Evolutionary conservation across 2,329 filamentous ascomycete species (phyloP).

Genomic region (Aureobasidium sp.): DNA sequence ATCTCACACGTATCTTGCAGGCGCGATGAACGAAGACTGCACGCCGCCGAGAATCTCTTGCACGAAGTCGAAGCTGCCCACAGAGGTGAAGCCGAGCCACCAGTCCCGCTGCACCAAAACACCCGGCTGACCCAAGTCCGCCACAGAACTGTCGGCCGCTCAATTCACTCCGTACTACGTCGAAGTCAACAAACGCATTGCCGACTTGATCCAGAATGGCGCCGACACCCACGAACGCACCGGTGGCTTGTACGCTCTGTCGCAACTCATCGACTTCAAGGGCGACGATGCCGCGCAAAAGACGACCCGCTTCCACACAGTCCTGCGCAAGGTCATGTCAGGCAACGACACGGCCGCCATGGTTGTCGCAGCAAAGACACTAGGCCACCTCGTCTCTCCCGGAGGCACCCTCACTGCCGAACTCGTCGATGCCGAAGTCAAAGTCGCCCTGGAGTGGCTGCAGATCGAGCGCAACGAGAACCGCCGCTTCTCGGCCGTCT

Average conservation of each 20-base stretch:
- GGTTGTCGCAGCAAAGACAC: conserved; percentile 78
- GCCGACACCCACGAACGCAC: conserved; percentile 82
- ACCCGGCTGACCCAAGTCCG: not conserved
- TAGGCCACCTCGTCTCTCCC: conserved; percentile 84
- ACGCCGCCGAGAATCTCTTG: conserved; percentile 9
- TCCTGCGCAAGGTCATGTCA: conserved; percentile 77
- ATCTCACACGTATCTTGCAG: not conserved
- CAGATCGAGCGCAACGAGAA: conserved; percentile 93
- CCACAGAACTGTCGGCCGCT: conserved; percentile 11
- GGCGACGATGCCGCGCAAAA: conserved; percentile 89
- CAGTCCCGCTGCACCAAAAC: not conserved
- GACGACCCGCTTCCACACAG: conserved; percentile 88
- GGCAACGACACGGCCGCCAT: conserved; percentile 89
- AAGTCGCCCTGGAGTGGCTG: conserved; percentile 92
- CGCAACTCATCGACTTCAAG: conserved; percentile 91
- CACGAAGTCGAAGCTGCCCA: conserved; percentile 16
- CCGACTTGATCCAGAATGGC: conserved; percentile 72
- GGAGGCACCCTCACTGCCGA: conserved; percentile 92
- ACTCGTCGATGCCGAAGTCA: conserved; percentile 92
- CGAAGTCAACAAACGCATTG: conserved; percentile 54
- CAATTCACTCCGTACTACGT: conserved; percentile 14
- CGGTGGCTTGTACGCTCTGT: conserved; percentile 85
- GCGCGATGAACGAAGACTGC: conserved; percentile 10
- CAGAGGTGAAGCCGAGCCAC: conserved; percentile 1
- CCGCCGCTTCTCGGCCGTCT: conserved; percentile 83